Base-by-base conservation (phyloP, 192 early-diverging fungal species). In the Coemansia sp. region DNA sequence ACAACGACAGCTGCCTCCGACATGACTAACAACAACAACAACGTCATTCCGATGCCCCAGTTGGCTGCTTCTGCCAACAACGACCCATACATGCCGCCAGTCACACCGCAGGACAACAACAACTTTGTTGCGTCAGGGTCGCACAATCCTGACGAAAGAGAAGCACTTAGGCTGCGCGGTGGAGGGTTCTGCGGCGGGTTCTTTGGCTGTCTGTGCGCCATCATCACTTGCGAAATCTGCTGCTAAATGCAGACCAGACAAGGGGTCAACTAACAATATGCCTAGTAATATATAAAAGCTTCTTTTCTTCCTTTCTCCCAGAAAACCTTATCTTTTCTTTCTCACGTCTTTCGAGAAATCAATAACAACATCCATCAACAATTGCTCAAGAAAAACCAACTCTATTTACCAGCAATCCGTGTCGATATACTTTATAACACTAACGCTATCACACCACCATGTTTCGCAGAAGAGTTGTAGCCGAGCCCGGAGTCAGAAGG, bases 401-500 rank as follows among this genome's bases (percentile, higher is more conserved):
- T 21, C 32, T 32, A 32, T 32, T 32, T 32, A 32, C 32, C 32
- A 32, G 32, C 32, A 32, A 32, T 32, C 32, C 32, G 32, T 32
- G 2, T 32, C 32, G 32, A 2, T 32, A 32, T 32, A 32, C 32
- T 32, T 32, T 4, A 7, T 48, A 48, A 26, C 62, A 13, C 45
- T 38, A 32, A 21, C 21, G 21, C 10, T 32, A 63, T 44, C 6
- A 43, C 21, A 45, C 15, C 21, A 38, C 15, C 10, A 71, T 71
- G 69, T 57, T 71, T 59, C 54, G 63, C 32, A 64, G 62, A 16
- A 57, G 69, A 52, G 50, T 21, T 21, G 69, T 71, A 11, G 62
- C 62, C 16, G 56, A 12, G 1, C 69, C 69, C 0, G 69, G 69
- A 10, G 56, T 37, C 38, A 56, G 69, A 21, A 40, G 54, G 13